Conservation (phyloP, 192 early-diverging fungal species). For the Coemansia furcata region DNA sequence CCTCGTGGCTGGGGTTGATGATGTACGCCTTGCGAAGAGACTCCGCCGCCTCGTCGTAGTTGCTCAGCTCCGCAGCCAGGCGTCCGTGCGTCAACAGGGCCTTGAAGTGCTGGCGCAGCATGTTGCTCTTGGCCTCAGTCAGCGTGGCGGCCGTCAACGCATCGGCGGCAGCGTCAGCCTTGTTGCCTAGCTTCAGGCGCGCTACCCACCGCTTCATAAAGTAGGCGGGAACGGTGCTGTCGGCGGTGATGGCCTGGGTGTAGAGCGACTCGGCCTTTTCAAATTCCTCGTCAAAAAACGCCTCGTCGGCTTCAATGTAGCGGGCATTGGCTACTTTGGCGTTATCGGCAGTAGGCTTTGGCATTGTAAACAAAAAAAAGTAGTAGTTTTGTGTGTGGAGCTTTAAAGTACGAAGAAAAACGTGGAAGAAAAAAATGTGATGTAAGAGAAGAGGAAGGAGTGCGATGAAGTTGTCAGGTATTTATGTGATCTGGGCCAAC, state of each 20-base stretch:
- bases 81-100: slow-evolving; percentile 66
- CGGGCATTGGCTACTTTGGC: slow-evolving; percentile 25
- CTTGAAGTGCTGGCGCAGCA: slow-evolving; percentile 58
- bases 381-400: not conserved
- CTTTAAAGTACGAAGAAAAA: not conserved
- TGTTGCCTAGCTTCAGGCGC: slow-evolving; percentile 65
- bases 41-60: slow-evolving; percentile 62
- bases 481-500: not conserved
- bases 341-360: slow-evolving; percentile 21
- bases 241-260: slow-evolving; percentile 62
- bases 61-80: slow-evolving; percentile 55
- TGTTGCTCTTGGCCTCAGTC: slow-evolving; percentile 51
- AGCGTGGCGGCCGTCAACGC: slow-evolving; percentile 60
- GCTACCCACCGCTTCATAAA: slow-evolving; percentile 65
- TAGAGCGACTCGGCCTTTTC: slow-evolving; percentile 68
- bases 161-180: slow-evolving; percentile 62
- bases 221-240: slow-evolving; percentile 61
- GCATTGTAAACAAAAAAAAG: not conserved
- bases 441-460: not conserved
- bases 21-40: slow-evolving; percentile 56
- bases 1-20: slow-evolving; percentile 57
- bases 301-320: slow-evolving; percentile 64
- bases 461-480: not conserved
- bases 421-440: not conserved
- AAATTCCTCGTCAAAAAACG: slow-evolving; percentile 78